Conservation (phyloP, 148 eudicot genomes). For the Vaccinium myrtillus region DNA sequence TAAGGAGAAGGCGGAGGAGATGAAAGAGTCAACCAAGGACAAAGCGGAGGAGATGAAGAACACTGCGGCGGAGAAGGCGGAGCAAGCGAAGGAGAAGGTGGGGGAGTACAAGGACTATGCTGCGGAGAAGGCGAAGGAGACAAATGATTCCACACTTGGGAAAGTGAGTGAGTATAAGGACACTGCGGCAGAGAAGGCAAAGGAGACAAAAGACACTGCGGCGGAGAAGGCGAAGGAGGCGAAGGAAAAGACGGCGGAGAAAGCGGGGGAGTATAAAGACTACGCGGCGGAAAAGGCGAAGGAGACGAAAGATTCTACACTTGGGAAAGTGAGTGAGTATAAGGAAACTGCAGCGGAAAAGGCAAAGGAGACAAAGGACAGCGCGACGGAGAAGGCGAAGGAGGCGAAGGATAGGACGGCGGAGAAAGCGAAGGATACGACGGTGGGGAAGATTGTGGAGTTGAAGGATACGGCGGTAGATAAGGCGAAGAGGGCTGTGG, state of each 20-base stretch:
- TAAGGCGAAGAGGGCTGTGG: constrained; percentile 22
- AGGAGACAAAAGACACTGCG: not conserved
- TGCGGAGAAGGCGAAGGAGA: constrained; percentile 26
- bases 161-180: constrained; percentile 33
- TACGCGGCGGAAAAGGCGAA: constrained; percentile 7
- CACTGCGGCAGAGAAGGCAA: constrained; percentile 15
- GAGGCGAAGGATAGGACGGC: too few relatives aligned
- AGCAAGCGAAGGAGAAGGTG: constrained; percentile 29
- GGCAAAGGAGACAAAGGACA: not conserved
- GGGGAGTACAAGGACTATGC: not conserved
- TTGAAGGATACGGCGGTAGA: constrained; percentile 21
- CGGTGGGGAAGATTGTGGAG: constrained; percentile 18
- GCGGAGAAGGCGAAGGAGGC: not conserved
- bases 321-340: too few relatives aligned
- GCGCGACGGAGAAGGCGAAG: not conserved
- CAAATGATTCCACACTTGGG: constrained; percentile 22
- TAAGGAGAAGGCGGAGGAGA: constrained; percentile 2
- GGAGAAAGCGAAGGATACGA: not conserved
- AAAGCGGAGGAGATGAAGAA: constrained; percentile 2
- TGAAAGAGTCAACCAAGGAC: not conserved
- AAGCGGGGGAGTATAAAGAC: not conserved
- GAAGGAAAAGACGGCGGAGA: not conserved
- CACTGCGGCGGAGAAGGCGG: constrained; percentile 6
- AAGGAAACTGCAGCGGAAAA: too few relatives aligned
- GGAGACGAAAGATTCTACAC: constrained; percentile 17